These are phyloP conservation scores for Dothideomycetes sp. DNA, from an alignment of 2,329 filamentous ascomycete species.

Conservation along the genomic window DNA sequence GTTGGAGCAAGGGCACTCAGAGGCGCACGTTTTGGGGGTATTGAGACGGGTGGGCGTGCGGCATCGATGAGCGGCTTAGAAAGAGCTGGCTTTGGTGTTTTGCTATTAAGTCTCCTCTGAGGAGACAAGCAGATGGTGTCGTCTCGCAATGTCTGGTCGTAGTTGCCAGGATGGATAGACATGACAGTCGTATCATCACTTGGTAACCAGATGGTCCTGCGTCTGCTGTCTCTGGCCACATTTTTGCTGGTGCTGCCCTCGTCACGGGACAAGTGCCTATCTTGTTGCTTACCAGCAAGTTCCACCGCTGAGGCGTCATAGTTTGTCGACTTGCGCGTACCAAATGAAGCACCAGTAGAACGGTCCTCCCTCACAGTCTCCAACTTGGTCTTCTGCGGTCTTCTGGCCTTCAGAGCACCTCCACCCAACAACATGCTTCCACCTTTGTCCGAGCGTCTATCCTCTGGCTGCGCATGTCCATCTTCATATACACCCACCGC, in stretches of 20 bases:
- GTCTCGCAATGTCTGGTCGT: slow-evolving; percentile 18
- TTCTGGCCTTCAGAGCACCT: slow-evolving; percentile 9
- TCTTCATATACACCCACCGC: slow-evolving; percentile 22
- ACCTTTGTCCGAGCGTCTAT: slow-evolving; percentile 7
- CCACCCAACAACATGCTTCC: slow-evolving; percentile 5
- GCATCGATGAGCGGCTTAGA: neutral
- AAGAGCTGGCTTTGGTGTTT: neutral
- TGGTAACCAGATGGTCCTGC: slow-evolving; percentile 40
- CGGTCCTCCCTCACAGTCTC: slow-evolving; percentile 7
- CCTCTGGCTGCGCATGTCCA: slow-evolving; percentile 7
- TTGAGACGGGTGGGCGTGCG: slow-evolving; percentile 2
- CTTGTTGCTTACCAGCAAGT: too few relatives aligned
- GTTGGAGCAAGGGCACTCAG: slow-evolving; percentile 33
- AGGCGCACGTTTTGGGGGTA: slow-evolving; percentile 17
- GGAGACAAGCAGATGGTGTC: slow-evolving; percentile 17
- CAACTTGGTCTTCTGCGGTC: slow-evolving; percentile 5
- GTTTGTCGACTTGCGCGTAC: neutral
- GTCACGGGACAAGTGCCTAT: too few relatives aligned
- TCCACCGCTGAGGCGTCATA: neutral
- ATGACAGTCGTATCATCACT: slow-evolving; percentile 40
- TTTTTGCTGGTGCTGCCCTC: neutral
- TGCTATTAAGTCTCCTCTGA: too few relatives aligned
- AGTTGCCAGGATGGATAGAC: slow-evolving; percentile 39
- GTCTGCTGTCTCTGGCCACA: slow-evolving; percentile 26
- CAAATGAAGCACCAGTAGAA: neutral